phyloP scores from a whole-genome alignment of 2,329 filamentous ascomycete species.

The Daldinia eschscholtzii region DNA sequence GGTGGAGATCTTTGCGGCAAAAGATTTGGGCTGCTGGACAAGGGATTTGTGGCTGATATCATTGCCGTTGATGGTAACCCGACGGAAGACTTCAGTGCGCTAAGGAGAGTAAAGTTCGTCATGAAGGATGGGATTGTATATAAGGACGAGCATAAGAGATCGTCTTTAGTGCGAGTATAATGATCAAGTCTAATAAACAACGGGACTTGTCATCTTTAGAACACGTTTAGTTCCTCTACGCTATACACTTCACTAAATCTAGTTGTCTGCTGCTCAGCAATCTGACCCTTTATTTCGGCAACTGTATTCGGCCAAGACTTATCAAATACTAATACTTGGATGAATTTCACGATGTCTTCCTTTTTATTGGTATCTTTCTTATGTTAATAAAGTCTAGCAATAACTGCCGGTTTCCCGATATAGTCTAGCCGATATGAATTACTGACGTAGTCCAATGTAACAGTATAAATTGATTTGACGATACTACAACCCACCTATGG shows the following conservation, averaged over 20 bases:
- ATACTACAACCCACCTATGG: not conserved
- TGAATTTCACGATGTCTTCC: not conserved
- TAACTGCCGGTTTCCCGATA: not conserved
- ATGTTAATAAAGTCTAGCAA: not conserved
- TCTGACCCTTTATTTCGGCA: not conserved
- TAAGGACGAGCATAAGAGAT: conserved; percentile 51
- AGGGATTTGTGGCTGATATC: conserved; percentile 64
- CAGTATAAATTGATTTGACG: conserved; percentile 6
- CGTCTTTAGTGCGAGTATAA: not conserved
- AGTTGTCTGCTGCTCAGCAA: not conserved
- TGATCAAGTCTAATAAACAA: not conserved
- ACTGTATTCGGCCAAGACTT: not conserved
- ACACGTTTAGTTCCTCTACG: not conserved
- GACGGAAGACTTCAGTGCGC: conserved; percentile 54
- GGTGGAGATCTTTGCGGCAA: conserved; percentile 64
- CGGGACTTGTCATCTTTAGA: not conserved
- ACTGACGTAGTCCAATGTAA: conserved; percentile 15
- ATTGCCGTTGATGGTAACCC: conserved; percentile 63
- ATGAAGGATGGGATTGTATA: conserved; percentile 69
- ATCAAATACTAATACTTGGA: not conserved
- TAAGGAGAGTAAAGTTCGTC: conserved; percentile 65
- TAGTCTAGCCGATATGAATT: not conserved
- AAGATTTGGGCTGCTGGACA: conserved; percentile 65
- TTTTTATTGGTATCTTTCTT: not conserved
- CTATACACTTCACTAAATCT: not conserved